These are phyloP conservation scores for Gleditsia sinensis DNA, from an alignment of 306 rosid genomes.

Conservation along the genomic window DNA sequence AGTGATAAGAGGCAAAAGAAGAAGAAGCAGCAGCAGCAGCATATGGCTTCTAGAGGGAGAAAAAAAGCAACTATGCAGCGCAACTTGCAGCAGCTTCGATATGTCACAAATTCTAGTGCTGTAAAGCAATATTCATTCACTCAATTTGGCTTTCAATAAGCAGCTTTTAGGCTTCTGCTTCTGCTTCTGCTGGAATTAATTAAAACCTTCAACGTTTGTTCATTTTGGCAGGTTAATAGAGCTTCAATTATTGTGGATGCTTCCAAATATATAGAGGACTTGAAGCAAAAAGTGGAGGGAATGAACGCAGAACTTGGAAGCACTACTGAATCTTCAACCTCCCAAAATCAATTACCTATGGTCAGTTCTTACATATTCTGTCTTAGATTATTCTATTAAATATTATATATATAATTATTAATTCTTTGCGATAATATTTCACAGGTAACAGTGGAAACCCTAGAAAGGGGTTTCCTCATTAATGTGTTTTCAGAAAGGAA, in stretches of 20 bases:
- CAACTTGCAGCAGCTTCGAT: conserved; percentile 58
- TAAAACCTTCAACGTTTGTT: not conserved
- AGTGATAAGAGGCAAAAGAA: conserved; percentile 27
- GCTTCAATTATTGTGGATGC: conserved; percentile 82
- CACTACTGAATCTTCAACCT: conserved; percentile 40
- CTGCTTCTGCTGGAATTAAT: not conserved
- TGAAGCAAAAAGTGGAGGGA: conserved; percentile 69
- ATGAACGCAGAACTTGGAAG: conserved; percentile 53
- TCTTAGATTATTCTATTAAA: not conserved
- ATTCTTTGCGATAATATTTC: conserved; percentile 3
- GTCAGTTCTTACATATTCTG: conserved; percentile 30
- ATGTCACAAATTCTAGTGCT: conserved; percentile 69
- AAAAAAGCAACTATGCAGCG: conserved; percentile 51
- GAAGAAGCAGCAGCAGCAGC: conserved; percentile 7
- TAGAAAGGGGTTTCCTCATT: conserved; percentile 70
- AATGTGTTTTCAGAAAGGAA: conserved; percentile 66
- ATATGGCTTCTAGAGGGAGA: conserved; percentile 54
- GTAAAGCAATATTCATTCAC: too few relatives aligned
- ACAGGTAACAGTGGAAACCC: conserved; percentile 78
- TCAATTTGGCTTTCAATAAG: not conserved
- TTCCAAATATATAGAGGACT: conserved; percentile 64
- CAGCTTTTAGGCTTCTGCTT: not conserved
- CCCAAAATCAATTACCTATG: conserved; percentile 50
- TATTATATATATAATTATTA: not conserved
- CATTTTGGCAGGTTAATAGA: conserved; percentile 56